Conservation (phyloP, 108 stramenopile genomes). For the Nitzschia sp. region DNA sequence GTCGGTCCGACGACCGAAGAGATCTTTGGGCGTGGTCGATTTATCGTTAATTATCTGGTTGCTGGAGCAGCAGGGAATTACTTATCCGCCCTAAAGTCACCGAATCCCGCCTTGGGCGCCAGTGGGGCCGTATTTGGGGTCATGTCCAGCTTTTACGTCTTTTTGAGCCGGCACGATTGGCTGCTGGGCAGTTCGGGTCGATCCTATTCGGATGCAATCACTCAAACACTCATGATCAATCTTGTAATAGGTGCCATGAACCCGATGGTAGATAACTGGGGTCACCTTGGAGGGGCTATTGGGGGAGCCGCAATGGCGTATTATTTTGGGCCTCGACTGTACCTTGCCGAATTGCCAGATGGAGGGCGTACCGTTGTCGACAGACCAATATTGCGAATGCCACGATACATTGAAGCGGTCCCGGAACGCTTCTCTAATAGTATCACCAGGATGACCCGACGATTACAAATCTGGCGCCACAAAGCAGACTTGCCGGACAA, state of each 20-base stretch:
- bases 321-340: constrained; percentile 74
- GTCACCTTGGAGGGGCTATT: constrained; percentile 68
- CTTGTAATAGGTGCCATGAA: constrained; percentile 41
- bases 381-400: constrained; percentile 48
- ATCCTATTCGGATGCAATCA: constrained; percentile 24
- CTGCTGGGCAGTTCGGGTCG: constrained; percentile 49
- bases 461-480: constrained; percentile 34
- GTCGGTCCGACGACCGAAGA: constrained; percentile 68
- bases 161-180: constrained; percentile 64
- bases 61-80: constrained; percentile 78
- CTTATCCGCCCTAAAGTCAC: constrained; percentile 51
- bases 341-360: constrained; percentile 52
- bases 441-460: constrained; percentile 22
- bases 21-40: constrained; percentile 53
- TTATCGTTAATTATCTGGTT: constrained; percentile 61
- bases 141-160: constrained; percentile 72
- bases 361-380: constrained; percentile 53
- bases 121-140: constrained; percentile 84
- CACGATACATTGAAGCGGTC: constrained; percentile 41
- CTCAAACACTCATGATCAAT: constrained; percentile 46
- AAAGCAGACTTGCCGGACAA: constrained; percentile 31
- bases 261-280: constrained; percentile 79
- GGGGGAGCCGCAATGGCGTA: constrained; percentile 79
- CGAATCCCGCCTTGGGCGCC: constrained; percentile 84
- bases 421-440: constrained; percentile 33